Evolutionary conservation across 2,329 filamentous ascomycete genomes (phyloP), one percentile per base, ranked within the genome.

Genomic region (Colletotrichum sp.): DNA sequence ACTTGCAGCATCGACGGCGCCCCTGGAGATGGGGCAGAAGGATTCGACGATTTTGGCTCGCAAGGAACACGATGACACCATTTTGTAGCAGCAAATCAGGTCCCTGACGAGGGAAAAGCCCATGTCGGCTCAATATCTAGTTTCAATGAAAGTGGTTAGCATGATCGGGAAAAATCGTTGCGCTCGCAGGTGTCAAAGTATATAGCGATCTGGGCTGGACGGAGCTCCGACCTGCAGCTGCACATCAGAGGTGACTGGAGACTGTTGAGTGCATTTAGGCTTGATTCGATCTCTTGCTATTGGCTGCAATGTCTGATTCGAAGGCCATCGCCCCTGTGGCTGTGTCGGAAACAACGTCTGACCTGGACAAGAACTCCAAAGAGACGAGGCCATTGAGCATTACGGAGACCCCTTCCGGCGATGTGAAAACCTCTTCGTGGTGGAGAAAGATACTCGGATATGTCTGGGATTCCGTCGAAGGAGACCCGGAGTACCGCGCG

Each of bases 401-500:
- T 3, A 15, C 39, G 8, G 55, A 63, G 28, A 9, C 30, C 8
- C n/a, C 6, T n/a, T n/a, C 65, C 28, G 21, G 18, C 3, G n/a
- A 34, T 7, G 21, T 36, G 18, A 36, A 57, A 0, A 36, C 36
- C 8, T 24, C 66, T 3, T 52, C 66, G 8, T 34, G 60, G 49
- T 75, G 60, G 72, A 44, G 72, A 3, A 75, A 69, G 26, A 44
- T 64, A 12, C 59, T 75, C 6, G 49, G 72, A 21, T 49, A 65
- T 10, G 60, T 75, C n/a, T 75, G 67, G 72, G 72, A 75, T 28
- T 71, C 60, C 8, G 60, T 69, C 2, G 60, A 75, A 18, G 72
- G 72, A 30, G 72, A 75, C 32, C 72, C 67, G 21, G 72, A 71
- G 26, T 74, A 71, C 6, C 59, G 67, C 5, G 68, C 63, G 15